These are phyloP conservation scores for Thelonectria olida DNA, from an alignment of 2,329 filamentous ascomycete genomes.

Conservation along the genomic window DNA sequence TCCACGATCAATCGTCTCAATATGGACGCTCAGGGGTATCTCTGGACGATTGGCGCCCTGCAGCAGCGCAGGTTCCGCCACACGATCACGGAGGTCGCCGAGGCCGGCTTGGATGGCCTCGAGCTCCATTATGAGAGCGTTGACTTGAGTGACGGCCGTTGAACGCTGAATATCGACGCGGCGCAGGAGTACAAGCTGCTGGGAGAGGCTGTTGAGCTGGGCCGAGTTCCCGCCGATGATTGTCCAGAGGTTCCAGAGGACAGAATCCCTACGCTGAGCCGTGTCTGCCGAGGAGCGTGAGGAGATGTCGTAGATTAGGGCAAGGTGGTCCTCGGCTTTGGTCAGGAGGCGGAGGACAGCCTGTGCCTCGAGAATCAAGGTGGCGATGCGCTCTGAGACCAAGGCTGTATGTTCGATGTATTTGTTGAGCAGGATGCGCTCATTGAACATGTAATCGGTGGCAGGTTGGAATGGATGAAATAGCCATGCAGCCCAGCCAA, in stretches of 20 bases:
- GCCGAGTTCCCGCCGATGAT: slow-evolving; percentile 75
- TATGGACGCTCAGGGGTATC: slow-evolving; percentile 76
- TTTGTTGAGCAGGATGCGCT: slow-evolving; percentile 73
- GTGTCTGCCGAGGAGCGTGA: slow-evolving; percentile 69
- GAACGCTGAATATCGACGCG: slow-evolving; percentile 74
- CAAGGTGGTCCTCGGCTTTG: slow-evolving; percentile 74
- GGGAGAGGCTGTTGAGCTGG: slow-evolving; percentile 67
- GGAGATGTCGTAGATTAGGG: slow-evolving; percentile 74
- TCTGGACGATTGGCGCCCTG: slow-evolving; percentile 45
- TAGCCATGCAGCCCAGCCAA: slow-evolving; percentile 53
- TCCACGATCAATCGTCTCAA: slow-evolving; percentile 77
- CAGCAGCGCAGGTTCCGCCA: slow-evolving; percentile 71
- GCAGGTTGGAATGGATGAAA: slow-evolving; percentile 72
- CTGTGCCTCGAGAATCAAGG: slow-evolving; percentile 76
- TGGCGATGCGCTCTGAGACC: slow-evolving; percentile 74
- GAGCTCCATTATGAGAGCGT: slow-evolving; percentile 74
- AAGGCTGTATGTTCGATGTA: slow-evolving; percentile 78
- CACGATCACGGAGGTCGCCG: slow-evolving; percentile 75
- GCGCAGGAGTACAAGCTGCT: slow-evolving; percentile 70
- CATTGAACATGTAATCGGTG: slow-evolving; percentile 52
- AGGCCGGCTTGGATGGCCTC: slow-evolving; percentile 77
- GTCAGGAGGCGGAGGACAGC: slow-evolving; percentile 72
- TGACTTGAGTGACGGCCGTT: slow-evolving; percentile 74
- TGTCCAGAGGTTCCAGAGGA: slow-evolving; percentile 77
- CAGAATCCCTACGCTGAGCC: slow-evolving; percentile 67